These are phyloP conservation scores for Melanogaster broomeanus DNA, from an alignment of 768 basidiomycete genomes.

Conservation along the genomic window DNA sequence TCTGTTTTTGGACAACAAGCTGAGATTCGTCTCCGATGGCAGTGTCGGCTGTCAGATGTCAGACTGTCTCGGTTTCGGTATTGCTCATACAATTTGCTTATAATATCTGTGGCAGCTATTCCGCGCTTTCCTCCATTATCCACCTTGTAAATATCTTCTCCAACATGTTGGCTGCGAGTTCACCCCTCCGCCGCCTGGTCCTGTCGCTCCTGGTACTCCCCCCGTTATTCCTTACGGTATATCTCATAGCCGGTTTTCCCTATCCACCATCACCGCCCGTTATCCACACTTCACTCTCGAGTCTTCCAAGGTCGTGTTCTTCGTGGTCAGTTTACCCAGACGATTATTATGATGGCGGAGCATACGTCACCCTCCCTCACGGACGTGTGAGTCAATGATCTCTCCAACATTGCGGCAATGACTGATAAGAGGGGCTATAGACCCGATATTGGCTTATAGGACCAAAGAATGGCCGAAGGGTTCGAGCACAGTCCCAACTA, in stretches of 20 bases:
- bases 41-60: no score
- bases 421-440: conserved; percentile 32
- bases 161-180: conserved; percentile 8
- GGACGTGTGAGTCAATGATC: conserved; percentile 53
- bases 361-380: conserved; percentile 64
- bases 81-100: not conserved
- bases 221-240: conserved; percentile 58
- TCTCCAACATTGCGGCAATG: not conserved
- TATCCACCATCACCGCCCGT: conserved; percentile 50
- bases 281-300: conserved; percentile 60
- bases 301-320: conserved; percentile 52
- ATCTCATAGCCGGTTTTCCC: conserved; percentile 69
- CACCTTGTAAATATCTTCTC: conserved; percentile 4
- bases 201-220: conserved; percentile 57
- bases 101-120: not conserved
- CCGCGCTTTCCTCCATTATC: not conserved
- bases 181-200: conserved; percentile 19
- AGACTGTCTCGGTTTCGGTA: not conserved
- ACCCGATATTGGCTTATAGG: conserved; percentile 79
- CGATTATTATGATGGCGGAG: conserved; percentile 59
- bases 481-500: conserved; percentile 28
- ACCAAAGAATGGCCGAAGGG: conserved; percentile 66
- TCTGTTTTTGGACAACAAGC: not conserved
- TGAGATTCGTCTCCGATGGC: no score
- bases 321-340: conserved; percentile 77